Percentiles rank a stretch among this genome's conserved stretches.
Conservation (phyloP, 192 early-diverging fungal species). For the Entomortierella parvispora region DNA sequence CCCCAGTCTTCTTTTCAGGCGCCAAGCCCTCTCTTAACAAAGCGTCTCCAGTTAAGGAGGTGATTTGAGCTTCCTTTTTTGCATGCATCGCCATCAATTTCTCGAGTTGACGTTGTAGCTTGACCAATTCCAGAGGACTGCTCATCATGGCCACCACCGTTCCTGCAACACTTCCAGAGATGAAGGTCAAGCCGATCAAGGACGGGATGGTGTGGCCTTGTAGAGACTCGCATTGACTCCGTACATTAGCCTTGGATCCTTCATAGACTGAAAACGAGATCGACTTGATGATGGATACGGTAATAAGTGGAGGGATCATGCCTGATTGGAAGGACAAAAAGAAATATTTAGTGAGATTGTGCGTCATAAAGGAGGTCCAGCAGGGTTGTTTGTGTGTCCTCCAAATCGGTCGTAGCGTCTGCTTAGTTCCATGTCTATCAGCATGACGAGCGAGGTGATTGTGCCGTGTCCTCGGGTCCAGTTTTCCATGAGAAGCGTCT, state of each 20-base stretch:
- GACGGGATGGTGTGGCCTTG: conserved; percentile 53
- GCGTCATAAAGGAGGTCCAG: neutral
- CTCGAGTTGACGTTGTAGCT: conserved; percentile 79
- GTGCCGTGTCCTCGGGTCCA: no score
- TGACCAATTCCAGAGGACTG: conserved; percentile 83
- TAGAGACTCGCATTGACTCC: conserved; percentile 41
- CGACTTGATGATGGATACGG: conserved; percentile 87
- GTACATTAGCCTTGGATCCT: conserved; percentile 66
- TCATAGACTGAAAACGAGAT: conserved; percentile 95
- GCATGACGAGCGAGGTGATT: neutral
- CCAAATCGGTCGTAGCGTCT: no score
- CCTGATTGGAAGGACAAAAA: conserved; percentile 35
- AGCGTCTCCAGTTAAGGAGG: conserved; percentile 44
- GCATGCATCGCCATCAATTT: conserved; percentile 64
- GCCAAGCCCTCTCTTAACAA: conserved; percentile 31
- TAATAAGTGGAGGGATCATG: conserved; percentile 82
- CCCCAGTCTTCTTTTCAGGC: conserved; percentile 27
- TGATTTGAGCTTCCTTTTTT: conserved; percentile 56
- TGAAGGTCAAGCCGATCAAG: conserved; percentile 53
- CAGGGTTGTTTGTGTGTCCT: neutral
- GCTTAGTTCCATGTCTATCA: neutral
- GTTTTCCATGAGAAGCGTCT: no score
- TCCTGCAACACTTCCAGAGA: conserved; percentile 70
- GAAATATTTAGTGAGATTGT: neutral
- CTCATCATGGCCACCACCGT: conserved; percentile 74